Conservation (phyloP, 1,284 basidiomycete species). For the Trichosporon sp. region DNA sequence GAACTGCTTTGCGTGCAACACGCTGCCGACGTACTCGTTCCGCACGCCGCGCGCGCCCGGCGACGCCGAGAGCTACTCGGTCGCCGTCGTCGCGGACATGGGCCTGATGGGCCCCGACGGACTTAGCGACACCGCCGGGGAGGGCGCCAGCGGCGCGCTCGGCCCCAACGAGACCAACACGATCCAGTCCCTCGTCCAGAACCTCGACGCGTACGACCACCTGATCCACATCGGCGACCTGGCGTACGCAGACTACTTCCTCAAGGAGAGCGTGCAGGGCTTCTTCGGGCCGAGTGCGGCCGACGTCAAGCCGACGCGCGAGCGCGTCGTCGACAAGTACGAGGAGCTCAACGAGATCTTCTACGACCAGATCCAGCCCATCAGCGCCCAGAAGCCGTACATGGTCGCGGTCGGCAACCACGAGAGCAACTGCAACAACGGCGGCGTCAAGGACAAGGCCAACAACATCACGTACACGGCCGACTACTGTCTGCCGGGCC, state of each 20-base stretch:
- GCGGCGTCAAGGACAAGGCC: slow-evolving; percentile 22
- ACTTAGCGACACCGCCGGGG: slow-evolving; percentile 26
- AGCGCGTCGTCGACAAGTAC: slow-evolving; percentile 27
- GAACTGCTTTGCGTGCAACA: slow-evolving; percentile 27
- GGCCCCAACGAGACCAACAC: slow-evolving; percentile 33
- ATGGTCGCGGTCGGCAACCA: slow-evolving; percentile 34
- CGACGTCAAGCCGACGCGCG: slow-evolving; percentile 10
- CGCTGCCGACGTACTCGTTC: slow-evolving; percentile 29
- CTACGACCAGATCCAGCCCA: slow-evolving; percentile 35
- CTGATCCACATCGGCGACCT: slow-evolving; percentile 31
- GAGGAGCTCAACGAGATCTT: slow-evolving; percentile 36
- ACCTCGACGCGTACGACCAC: slow-evolving; percentile 31
- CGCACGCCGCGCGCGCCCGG: slow-evolving; percentile 24
- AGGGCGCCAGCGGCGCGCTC: slow-evolving; percentile 22
- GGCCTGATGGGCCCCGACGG: slow-evolving; percentile 40
- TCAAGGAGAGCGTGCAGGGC: slow-evolving; percentile 27
- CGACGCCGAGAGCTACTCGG: slow-evolving; percentile 19
- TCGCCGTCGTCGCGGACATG: slow-evolving; percentile 32
- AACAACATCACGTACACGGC: slow-evolving; percentile 33
- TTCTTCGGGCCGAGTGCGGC: slow-evolving; percentile 23
- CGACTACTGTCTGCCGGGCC: slow-evolving; percentile 29
- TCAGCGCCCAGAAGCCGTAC: slow-evolving; percentile 32
- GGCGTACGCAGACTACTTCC: slow-evolving; percentile 35
- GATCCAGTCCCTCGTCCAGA: slow-evolving; percentile 30
- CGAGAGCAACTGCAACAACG: slow-evolving; percentile 30